phyloP scores from a whole-genome alignment of 768 basidiomycete species.

The Pisolithus sp. region DNA sequence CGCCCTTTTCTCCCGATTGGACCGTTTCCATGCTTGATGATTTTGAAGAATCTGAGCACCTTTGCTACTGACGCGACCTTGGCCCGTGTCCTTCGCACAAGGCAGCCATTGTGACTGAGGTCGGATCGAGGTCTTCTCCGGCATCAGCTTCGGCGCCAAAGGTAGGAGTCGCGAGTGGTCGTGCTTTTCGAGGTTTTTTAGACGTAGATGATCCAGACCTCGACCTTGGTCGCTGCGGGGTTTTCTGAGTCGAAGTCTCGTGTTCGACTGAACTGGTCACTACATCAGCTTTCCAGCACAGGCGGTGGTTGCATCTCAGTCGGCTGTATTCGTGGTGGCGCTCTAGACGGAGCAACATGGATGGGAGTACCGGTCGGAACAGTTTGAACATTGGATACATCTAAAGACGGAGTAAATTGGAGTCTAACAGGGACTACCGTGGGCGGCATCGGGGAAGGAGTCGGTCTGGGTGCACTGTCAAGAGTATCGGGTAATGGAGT shows the following conservation, averaged over 20 bases:
- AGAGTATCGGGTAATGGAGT: conserved; percentile 1
- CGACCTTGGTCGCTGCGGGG: conserved; percentile 16
- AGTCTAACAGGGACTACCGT: conserved; percentile 4
- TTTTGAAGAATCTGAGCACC: conserved; percentile 66
- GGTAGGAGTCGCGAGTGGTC: conserved; percentile 46
- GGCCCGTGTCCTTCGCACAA: conserved; percentile 73
- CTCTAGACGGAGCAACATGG: conserved; percentile 14
- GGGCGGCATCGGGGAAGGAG: conserved; percentile 2
- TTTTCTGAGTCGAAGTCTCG: conserved; percentile 10
- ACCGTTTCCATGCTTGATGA: conserved; percentile 65
- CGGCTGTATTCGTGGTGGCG: conserved; percentile 1
- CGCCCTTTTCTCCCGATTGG: conserved; percentile 59
- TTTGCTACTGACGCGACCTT: conserved; percentile 74
- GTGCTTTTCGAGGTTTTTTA: conserved; percentile 31
- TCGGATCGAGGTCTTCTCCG: conserved; percentile 78
- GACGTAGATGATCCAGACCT: conserved; percentile 13
- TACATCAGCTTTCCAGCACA: neutral
- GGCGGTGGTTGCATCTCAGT: neutral
- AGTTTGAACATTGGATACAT: conserved; percentile 4
- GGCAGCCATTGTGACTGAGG: conserved; percentile 73
- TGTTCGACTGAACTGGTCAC: conserved; percentile 10
- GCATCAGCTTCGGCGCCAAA: conserved; percentile 58
- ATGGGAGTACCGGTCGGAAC: conserved; percentile 12
- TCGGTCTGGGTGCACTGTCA: neutral
- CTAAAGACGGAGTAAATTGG: conserved; percentile 3